Evolutionary conservation across 2,329 filamentous ascomycete genomes (phyloP).

Genomic region (Aspergillus novofumigatus): DNA sequence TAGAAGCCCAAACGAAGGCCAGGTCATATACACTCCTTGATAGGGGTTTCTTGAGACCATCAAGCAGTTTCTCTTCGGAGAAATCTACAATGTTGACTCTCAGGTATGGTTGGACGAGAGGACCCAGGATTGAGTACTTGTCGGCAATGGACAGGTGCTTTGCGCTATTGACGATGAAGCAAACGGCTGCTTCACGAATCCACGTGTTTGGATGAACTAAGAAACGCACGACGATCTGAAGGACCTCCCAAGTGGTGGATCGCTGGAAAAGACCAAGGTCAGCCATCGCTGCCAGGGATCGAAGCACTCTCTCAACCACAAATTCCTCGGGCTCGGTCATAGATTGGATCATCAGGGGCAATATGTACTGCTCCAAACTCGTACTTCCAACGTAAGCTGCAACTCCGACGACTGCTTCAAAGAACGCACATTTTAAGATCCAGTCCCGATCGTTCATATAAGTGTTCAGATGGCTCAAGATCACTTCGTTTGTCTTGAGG

Average conservation of each 20-base stretch:
- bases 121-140: slow-evolving; percentile 74
- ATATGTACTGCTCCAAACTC: slow-evolving; percentile 88
- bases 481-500: slow-evolving; percentile 89
- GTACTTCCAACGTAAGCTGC: slow-evolving; percentile 84
- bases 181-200: slow-evolving; percentile 84
- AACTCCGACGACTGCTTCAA: slow-evolving; percentile 90
- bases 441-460: slow-evolving; percentile 96
- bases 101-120: slow-evolving; percentile 75
- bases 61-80: slow-evolving; percentile 69
- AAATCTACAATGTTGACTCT: slow-evolving; percentile 68
- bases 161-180: slow-evolving; percentile 75
- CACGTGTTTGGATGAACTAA: slow-evolving; percentile 91
- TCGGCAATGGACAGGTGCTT: slow-evolving; percentile 75
- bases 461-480: slow-evolving; percentile 91
- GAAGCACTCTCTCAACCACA: slow-evolving; percentile 84
- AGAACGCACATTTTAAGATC: slow-evolving; percentile 94
- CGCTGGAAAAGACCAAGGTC: slow-evolving; percentile 82
- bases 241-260: slow-evolving; percentile 78
- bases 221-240: slow-evolving; percentile 78
- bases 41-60: slow-evolving; percentile 77
- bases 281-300: slow-evolving; percentile 83
- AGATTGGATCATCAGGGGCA: slow-evolving; percentile 93
- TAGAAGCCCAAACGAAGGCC: slow-evolving; percentile 78
- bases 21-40: slow-evolving; percentile 78
- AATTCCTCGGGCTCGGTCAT: slow-evolving; percentile 90